A percentile compares a stretch with the other conserved stretches of the same genome.
phyloP scores from a whole-genome alignment of 768 basidiomycete genomes.

The Phylloporus sp. region DNA sequence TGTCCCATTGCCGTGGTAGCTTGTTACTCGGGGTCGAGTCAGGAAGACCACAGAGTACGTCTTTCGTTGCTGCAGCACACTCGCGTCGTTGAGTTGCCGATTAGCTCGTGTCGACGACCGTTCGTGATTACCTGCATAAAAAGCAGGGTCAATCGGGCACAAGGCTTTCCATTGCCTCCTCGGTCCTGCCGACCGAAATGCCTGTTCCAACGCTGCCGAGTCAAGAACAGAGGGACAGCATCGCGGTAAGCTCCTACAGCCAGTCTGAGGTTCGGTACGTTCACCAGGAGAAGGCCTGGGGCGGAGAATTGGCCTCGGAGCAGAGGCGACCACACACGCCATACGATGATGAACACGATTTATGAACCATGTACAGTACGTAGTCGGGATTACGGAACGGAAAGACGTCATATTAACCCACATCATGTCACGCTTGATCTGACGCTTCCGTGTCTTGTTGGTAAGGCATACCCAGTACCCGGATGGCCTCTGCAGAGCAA shows the following conservation, averaged over 20 bases:
- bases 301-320: conserved; percentile 34
- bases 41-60: conserved; percentile 73
- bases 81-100: conserved; percentile 4
- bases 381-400: neutral
- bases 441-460: conserved; percentile 18
- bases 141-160: conserved; percentile 28
- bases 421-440: conserved; percentile 16
- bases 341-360: conserved; percentile 36
- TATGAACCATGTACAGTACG: conserved; percentile 24
- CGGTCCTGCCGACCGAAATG: conserved; percentile 24
- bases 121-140: conserved; percentile 69
- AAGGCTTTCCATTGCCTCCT: conserved; percentile 23
- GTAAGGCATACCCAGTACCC: conserved; percentile 39
- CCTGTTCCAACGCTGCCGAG: conserved; percentile 28
- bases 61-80: neutral
- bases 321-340: conserved; percentile 36
- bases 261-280: conserved; percentile 25
- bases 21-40: conserved; percentile 76
- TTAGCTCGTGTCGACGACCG: conserved; percentile 58
- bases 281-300: conserved; percentile 32
- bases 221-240: conserved; percentile 28
- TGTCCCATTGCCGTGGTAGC: conserved; percentile 77
- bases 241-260: conserved; percentile 25
- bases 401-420: conserved; percentile 1
- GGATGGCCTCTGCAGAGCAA: conserved; percentile 44